phyloP scores from a whole-genome alignment of 2,329 filamentous ascomycete genomes.

The Epichloe baconii region DNA sequence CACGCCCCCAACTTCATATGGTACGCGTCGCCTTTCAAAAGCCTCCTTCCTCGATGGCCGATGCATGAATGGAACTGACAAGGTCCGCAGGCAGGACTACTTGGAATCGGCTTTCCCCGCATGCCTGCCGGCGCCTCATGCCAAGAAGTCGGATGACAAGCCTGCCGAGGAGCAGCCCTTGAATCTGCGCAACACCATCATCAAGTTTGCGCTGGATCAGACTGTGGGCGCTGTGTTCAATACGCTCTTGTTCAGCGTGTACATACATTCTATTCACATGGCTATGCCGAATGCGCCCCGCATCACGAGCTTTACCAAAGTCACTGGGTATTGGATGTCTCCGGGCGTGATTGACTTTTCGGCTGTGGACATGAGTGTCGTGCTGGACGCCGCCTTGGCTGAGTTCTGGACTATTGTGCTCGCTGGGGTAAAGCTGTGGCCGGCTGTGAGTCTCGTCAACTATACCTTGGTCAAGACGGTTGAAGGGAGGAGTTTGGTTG shows the following conservation, averaged over 20 bases:
- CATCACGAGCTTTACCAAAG: constrained; percentile 22
- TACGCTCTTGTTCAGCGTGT: constrained; percentile 49
- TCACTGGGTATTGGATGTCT: constrained; percentile 22
- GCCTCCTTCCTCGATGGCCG: too few relatives aligned
- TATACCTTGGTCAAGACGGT: constrained; percentile 58
- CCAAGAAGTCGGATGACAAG: constrained; percentile 15
- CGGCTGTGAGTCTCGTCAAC: constrained; percentile 54
- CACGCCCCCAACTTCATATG: constrained; percentile 79
- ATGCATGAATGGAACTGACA: not conserved
- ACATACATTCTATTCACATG: constrained; percentile 41
- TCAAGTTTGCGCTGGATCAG: constrained; percentile 59
- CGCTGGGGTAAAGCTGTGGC: constrained; percentile 61
- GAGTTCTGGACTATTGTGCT: constrained; percentile 53
- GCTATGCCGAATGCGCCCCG: constrained; percentile 32
- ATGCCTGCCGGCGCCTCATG: constrained; percentile 16
- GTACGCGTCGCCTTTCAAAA: constrained; percentile 27
- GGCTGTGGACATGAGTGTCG: constrained; percentile 30
- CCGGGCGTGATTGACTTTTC: constrained; percentile 29
- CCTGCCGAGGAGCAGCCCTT: constrained; percentile 19
- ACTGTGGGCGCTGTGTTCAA: constrained; percentile 52
- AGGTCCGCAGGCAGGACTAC: constrained; percentile 51
- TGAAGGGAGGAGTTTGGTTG: constrained; percentile 55
- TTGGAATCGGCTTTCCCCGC: constrained; percentile 66
- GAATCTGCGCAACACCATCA: constrained; percentile 48
- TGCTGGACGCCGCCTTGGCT: constrained; percentile 29